Conservation (phyloP, 192 early-diverging fungal species). For the Martensiomyces pterosporus region DNA sequence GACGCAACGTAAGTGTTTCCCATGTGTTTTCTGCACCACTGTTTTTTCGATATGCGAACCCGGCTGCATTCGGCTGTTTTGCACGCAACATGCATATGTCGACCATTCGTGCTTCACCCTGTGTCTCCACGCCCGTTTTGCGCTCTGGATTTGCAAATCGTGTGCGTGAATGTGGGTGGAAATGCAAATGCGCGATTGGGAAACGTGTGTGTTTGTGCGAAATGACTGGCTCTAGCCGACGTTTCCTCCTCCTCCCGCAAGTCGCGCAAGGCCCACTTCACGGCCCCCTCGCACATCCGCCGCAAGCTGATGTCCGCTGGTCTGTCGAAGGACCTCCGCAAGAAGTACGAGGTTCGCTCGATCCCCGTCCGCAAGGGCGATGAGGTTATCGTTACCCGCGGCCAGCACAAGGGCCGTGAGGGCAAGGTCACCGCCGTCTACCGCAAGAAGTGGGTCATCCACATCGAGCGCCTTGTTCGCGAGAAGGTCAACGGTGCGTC, state of each 20-base stretch:
- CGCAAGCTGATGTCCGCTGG: constrained; percentile 95
- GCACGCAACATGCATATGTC: too few relatives aligned
- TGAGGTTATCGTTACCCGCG: constrained; percentile 94
- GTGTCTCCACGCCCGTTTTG: too few relatives aligned
- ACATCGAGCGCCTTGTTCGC: constrained; percentile 93
- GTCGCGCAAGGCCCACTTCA: constrained; percentile 98
- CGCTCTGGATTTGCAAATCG: constrained; percentile 1
- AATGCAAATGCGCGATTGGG: too few relatives aligned
- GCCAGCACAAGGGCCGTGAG: constrained; percentile 93
- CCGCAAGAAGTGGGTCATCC: constrained; percentile 99
- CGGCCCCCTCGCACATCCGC: constrained; percentile 89
- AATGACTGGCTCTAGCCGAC: constrained; percentile 53
- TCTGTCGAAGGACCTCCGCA: constrained; percentile 97
- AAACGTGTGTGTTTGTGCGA: neutral
- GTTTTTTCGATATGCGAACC: neutral
- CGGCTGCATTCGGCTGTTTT: neutral
- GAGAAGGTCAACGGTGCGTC: constrained; percentile 97
- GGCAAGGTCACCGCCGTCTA: constrained; percentile 96
- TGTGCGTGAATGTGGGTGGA: too few relatives aligned
- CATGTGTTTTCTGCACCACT: too few relatives aligned
- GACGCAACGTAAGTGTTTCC: constrained; percentile 14
- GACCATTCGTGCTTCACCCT: too few relatives aligned
- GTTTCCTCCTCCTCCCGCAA: constrained; percentile 89
- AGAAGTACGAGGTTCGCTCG: constrained; percentile 94
- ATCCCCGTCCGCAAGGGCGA: constrained; percentile 97